Conservation (phyloP, 805 yeast genomes). For the Lachancea lanzarotensis region DNA sequence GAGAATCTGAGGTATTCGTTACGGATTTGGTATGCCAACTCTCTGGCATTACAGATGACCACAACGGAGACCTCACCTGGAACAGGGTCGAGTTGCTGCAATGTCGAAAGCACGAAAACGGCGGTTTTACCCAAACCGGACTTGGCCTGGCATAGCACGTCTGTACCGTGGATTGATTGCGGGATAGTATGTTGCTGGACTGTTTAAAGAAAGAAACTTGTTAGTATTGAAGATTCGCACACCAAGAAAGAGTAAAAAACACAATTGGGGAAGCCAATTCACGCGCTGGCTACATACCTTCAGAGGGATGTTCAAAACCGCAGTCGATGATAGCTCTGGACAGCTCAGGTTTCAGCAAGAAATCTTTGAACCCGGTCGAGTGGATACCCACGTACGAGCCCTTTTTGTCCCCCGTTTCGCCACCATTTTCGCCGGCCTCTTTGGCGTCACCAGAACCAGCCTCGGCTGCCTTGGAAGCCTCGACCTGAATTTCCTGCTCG, state of each 20-base stretch:
- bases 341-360: constrained; percentile 91
- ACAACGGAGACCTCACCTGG: constrained; percentile 94
- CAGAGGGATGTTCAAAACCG: constrained; percentile 99
- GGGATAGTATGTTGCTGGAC: constrained; percentile 99
- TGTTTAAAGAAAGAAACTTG: constrained; percentile 24
- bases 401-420: constrained; percentile 71
- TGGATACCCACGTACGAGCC: constrained; percentile 98
- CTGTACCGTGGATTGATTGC: constrained; percentile 95
- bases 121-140: constrained; percentile 99
- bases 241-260: neutral
- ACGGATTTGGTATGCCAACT: constrained; percentile 95
- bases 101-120: constrained; percentile 89
- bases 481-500: constrained; percentile 81
- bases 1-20: constrained; percentile 97
- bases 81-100: constrained; percentile 95
- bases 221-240: constrained; percentile 4
- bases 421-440: constrained; percentile 24
- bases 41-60: constrained; percentile 97
- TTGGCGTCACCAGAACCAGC: constrained; percentile 23
- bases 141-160: constrained; percentile 97
- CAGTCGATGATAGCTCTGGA: constrained; percentile 97
- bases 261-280: neutral
- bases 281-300: constrained; percentile 55
- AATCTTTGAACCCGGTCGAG: constrained; percentile 98
- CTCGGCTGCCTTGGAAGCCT: constrained; percentile 40